phyloP scores from a whole-genome alignment of 1,284 basidiomycete species.

The Puccinia hordei region DNA sequence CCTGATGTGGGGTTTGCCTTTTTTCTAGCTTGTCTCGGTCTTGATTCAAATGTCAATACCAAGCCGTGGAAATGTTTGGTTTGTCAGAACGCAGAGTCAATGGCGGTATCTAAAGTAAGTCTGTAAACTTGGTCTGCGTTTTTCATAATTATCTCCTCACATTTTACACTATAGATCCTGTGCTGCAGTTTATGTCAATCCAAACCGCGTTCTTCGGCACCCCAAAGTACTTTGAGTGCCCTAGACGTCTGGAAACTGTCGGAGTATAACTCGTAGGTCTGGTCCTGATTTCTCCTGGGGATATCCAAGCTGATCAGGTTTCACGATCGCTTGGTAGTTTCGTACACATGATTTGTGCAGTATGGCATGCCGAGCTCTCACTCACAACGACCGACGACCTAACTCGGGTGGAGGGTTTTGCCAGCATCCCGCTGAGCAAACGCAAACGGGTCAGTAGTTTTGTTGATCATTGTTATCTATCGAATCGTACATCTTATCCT shows the following conservation, averaged over 20 bases:
- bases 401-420: slow-evolving; percentile 47
- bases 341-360: slow-evolving; percentile 48
- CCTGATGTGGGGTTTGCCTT: background rate
- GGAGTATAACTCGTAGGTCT: slow-evolving; percentile 48
- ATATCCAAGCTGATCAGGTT: slow-evolving; percentile 2
- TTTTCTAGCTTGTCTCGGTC: slow-evolving; percentile 36
- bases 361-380: slow-evolving; percentile 49
- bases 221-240: slow-evolving; percentile 35
- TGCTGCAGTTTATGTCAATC: slow-evolving; percentile 48
- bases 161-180: slow-evolving; percentile 22
- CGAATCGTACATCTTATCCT: background rate
- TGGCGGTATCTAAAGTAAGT: slow-evolving; percentile 37
- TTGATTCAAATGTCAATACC: slow-evolving; percentile 24
- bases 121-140: background rate
- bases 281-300: background rate
- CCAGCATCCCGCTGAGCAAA: slow-evolving; percentile 41
- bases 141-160: background rate
- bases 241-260: slow-evolving; percentile 49
- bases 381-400: slow-evolving; percentile 27
- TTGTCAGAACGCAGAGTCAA: slow-evolving; percentile 41
- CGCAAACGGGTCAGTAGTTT: slow-evolving; percentile 28
- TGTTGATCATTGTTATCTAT: background rate
- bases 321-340: slow-evolving; percentile 9
- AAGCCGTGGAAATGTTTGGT: slow-evolving; percentile 39
- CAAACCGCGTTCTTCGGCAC: slow-evolving; percentile 6